These are phyloP conservation scores for Conticribra guillardii DNA, from an alignment of 108 stramenopile species.

Conservation along the genomic window DNA sequence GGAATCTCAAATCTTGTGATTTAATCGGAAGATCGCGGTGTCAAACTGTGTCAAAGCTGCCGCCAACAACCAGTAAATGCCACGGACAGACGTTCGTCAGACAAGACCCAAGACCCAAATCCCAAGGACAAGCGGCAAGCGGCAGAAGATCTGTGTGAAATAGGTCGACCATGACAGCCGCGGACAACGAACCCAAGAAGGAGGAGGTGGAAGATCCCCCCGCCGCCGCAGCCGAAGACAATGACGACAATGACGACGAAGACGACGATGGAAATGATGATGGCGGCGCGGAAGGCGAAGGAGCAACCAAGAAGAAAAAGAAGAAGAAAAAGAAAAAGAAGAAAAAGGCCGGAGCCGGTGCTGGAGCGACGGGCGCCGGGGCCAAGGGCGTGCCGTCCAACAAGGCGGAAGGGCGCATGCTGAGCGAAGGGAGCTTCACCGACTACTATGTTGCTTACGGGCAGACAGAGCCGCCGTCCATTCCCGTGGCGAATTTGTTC, in stretches of 20 bases:
- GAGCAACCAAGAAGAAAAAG: slow-evolving; percentile 79
- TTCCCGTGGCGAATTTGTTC: slow-evolving; percentile 81
- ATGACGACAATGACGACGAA: slow-evolving; percentile 35
- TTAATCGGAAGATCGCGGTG: no score
- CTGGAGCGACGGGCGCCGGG: not conserved
- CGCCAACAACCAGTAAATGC: no score
- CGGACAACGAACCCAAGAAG: slow-evolving; percentile 36
- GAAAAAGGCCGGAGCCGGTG: slow-evolving; percentile 66
- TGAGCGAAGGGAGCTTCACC: slow-evolving; percentile 84
- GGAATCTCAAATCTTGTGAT: no score
- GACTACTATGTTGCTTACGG: slow-evolving; percentile 94
- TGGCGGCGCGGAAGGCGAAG: slow-evolving; percentile 19
- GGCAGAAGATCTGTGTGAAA: no score
- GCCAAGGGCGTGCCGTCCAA: slow-evolving; percentile 60
- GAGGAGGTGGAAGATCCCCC: slow-evolving; percentile 48
- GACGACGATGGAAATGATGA: slow-evolving; percentile 35
- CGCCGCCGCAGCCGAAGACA: slow-evolving; percentile 56
- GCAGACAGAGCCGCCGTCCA: slow-evolving; percentile 97
- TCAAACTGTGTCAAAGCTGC: no score
- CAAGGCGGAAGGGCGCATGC: slow-evolving; percentile 77
- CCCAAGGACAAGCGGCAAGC: no score
- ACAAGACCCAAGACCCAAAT: no score
- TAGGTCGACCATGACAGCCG: slow-evolving; percentile 32
- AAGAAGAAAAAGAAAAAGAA: slow-evolving; percentile 85
- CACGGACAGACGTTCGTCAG: no score